A percentile compares a stretch with the other conserved stretches of the same genome.
phyloP scores from a whole-genome alignment of 1,284 basidiomycete genomes.

The Ustilago sp. region DNA sequence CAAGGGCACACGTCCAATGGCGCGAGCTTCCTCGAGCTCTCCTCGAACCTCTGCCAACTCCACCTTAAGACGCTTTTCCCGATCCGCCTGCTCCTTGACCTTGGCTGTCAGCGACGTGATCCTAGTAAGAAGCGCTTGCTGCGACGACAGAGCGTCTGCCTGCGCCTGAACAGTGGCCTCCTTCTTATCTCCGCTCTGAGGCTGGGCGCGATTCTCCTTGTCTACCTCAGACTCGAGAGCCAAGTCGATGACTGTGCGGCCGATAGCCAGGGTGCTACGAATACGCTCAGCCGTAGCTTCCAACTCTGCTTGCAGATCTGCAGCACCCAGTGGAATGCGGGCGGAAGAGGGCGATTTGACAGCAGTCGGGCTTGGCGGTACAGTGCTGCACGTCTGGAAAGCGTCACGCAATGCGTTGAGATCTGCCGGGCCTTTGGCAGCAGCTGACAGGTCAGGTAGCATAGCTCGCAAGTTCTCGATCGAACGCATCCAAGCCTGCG shows the following conservation, averaged over 20 bases:
- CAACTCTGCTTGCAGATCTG: slow-evolving; percentile 32
- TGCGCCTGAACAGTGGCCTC: slow-evolving; percentile 7
- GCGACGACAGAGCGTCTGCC: slow-evolving; percentile 21
- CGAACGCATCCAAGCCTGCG: slow-evolving; percentile 30
- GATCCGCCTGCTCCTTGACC: slow-evolving; percentile 27
- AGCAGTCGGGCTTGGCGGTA: slow-evolving; percentile 9
- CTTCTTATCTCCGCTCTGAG: slow-evolving; percentile 6
- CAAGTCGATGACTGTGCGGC: slow-evolving; percentile 34
- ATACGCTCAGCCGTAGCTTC: slow-evolving; percentile 26
- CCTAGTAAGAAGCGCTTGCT: slow-evolving; percentile 24
- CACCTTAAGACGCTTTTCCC: slow-evolving; percentile 28
- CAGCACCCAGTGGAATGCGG: slow-evolving; percentile 14
- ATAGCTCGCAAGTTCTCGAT: slow-evolving; percentile 34
- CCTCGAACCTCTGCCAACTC: slow-evolving; percentile 23
- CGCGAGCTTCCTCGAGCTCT: slow-evolving; percentile 28
- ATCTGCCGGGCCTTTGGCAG: slow-evolving; percentile 32
- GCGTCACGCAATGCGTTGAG: slow-evolving; percentile 34
- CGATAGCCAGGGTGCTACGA: slow-evolving; percentile 34
- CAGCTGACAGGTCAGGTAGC: slow-evolving; percentile 32
- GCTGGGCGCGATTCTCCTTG: slow-evolving; percentile 11
- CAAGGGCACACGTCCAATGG: slow-evolving; percentile 11
- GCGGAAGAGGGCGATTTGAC: slow-evolving; percentile 14
- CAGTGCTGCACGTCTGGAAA: slow-evolving; percentile 20
- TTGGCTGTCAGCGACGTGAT: slow-evolving; percentile 28
- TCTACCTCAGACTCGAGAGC: slow-evolving; percentile 26